A percentile compares a stretch with the other conserved stretches of the same genome.
Evolutionary conservation across 768 basidiomycete species (phyloP).

Genomic region (Boletus subparvulus): DNA sequence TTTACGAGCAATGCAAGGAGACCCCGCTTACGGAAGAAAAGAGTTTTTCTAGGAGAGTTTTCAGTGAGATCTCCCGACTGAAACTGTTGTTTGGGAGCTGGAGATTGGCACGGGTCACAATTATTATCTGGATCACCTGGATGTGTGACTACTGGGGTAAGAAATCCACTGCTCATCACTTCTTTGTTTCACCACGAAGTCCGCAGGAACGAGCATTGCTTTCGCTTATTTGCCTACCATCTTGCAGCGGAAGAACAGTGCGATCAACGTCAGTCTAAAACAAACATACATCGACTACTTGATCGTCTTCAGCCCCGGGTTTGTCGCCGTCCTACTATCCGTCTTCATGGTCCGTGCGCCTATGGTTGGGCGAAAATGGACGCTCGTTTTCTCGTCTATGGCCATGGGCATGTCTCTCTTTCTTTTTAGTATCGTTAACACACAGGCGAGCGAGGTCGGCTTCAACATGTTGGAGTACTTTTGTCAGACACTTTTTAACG

Average conservation of each 20-base stretch:
- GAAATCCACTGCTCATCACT: not conserved
- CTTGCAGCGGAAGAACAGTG: slow-evolving; percentile 13
- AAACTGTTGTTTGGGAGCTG: slow-evolving; percentile 14
- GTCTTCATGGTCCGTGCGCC: slow-evolving; percentile 14
- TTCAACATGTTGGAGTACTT: slow-evolving; percentile 10
- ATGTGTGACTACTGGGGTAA: slow-evolving; percentile 16
- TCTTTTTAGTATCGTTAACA: slow-evolving; percentile 10
- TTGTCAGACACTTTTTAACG: slow-evolving; percentile 9
- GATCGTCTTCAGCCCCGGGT: slow-evolving; percentile 4
- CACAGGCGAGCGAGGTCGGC: slow-evolving; percentile 11
- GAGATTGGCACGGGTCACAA: slow-evolving; percentile 10
- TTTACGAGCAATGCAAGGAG: slow-evolving; percentile 6
- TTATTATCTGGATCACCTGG: slow-evolving; percentile 14
- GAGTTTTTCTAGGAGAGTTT: not conserved
- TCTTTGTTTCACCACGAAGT: not conserved
- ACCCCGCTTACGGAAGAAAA: not conserved
- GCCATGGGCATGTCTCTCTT: slow-evolving; percentile 4
- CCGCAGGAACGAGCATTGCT: slow-evolving; percentile 2
- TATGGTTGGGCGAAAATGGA: slow-evolving; percentile 17
- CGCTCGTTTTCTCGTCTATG: slow-evolving; percentile 15
- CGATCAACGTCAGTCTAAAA: slow-evolving; percentile 2
- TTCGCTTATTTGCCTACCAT: slow-evolving; percentile 9
- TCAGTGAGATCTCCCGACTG: slow-evolving; percentile 12
- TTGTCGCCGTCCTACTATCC: slow-evolving; percentile 1
- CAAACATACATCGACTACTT: slow-evolving; percentile 15